Percentiles rank a stretch among this genome's conserved stretches.
These are phyloP conservation scores for Ophiostoma populinum DNA, from an alignment of 2,329 filamentous ascomycete genomes.

Conservation along the genomic window DNA sequence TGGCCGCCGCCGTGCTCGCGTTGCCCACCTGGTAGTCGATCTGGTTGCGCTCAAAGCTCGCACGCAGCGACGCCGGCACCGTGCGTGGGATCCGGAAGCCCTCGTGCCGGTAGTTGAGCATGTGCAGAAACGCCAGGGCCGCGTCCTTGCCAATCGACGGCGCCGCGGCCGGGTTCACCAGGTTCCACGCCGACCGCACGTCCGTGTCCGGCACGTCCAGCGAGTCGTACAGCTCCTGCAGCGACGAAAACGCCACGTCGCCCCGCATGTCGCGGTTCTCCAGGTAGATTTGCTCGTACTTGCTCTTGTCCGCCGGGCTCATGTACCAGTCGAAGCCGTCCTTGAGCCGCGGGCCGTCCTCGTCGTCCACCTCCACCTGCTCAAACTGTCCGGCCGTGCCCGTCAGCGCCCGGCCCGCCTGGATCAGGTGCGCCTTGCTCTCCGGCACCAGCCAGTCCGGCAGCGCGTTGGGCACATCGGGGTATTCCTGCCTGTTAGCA, in stretches of 20 bases:
- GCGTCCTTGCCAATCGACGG: constrained; percentile 87
- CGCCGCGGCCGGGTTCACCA: constrained; percentile 79
- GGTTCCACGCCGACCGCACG: constrained; percentile 85
- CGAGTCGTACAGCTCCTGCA: constrained; percentile 72
- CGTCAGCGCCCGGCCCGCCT: constrained; percentile 63
- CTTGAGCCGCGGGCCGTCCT: constrained; percentile 70
- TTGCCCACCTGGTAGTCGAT: constrained; percentile 92
- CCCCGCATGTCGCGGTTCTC: constrained; percentile 79
- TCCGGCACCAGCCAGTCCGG: constrained; percentile 97
- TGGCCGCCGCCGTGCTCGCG: constrained; percentile 36
- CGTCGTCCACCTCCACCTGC: constrained; percentile 50
- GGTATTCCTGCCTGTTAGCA: constrained; percentile 48
- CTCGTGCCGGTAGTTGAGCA: constrained; percentile 89
- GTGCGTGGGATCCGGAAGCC: constrained; percentile 85
- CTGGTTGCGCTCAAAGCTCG: constrained; percentile 86
- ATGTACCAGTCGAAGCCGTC: constrained; percentile 99
- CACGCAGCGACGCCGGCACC: constrained; percentile 76
- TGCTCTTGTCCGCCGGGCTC: constrained; percentile 74
- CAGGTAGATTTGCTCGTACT: constrained; percentile 95
- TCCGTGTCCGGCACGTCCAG: constrained; percentile 61
- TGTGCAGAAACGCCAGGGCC: constrained; percentile 84
- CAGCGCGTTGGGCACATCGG: constrained; percentile 67
- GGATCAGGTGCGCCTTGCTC: constrained; percentile 79
- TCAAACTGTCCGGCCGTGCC: constrained; percentile 73
- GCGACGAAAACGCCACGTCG: constrained; percentile 59